phyloP scores from a whole-genome alignment of 176 grass and related monocot genomes.

The Rhynchospora breviuscula region DNA sequence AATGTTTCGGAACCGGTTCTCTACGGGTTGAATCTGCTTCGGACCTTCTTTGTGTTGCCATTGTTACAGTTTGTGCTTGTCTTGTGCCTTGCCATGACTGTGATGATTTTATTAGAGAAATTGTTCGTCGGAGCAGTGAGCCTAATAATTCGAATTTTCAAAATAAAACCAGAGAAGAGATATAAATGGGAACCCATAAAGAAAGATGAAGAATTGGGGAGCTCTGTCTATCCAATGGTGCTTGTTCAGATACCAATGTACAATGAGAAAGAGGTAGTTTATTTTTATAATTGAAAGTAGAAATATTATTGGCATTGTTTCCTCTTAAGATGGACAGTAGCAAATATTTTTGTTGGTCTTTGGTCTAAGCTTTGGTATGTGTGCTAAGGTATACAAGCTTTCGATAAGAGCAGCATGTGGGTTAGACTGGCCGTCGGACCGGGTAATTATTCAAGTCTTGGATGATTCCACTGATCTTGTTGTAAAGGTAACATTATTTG shows the following conservation, averaged over 20 bases:
- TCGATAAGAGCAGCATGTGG: constrained; percentile 87
- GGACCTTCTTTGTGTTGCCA: constrained; percentile 46
- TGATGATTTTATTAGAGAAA: constrained; percentile 70
- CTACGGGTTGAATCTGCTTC: not conserved
- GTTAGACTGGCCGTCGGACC: constrained; percentile 62
- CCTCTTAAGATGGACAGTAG: not conserved
- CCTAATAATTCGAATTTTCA: constrained; percentile 27
- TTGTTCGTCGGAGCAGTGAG: constrained; percentile 40
- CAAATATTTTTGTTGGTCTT: not conserved
- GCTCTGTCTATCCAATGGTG: constrained; percentile 50
- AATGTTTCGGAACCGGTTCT: constrained; percentile 23
- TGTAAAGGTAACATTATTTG: constrained; percentile 53
- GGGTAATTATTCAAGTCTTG: constrained; percentile 80
- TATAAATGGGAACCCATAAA: constrained; percentile 48
- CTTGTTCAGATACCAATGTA: constrained; percentile 99
- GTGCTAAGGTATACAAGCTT: constrained; percentile 76
- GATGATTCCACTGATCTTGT: constrained; percentile 82
- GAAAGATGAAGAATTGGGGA: constrained; percentile 27
- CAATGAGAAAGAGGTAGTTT: constrained; percentile 79
- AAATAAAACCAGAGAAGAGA: constrained; percentile 38
- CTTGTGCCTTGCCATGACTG: constrained; percentile 52
- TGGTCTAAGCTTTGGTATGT: not conserved
- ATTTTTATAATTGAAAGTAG: not conserved
- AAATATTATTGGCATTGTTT: not conserved
- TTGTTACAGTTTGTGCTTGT: constrained; percentile 24